Evolutionary conservation across 768 basidiomycete genomes (phyloP).

Genomic region (Kondoa malvinella): DNA sequence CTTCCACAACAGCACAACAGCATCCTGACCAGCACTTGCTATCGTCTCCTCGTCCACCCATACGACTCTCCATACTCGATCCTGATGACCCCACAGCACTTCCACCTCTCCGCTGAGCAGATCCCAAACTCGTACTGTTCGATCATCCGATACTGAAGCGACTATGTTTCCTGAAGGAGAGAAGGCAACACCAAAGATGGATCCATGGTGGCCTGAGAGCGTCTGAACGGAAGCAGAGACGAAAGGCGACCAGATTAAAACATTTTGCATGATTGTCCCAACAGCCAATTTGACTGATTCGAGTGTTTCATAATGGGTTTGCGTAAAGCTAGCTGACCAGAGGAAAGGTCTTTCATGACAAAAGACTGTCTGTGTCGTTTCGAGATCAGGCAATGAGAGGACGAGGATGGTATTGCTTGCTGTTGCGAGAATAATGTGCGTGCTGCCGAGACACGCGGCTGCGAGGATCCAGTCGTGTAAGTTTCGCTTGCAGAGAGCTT

Average conservation of each 20-base stretch:
- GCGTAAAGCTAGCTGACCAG: not conserved
- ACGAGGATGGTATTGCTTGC: not conserved
- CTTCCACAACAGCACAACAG: not conserved
- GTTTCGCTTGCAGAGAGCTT: not conserved
- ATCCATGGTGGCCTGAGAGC: not conserved
- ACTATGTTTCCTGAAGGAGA: not conserved
- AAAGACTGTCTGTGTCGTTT: not conserved
- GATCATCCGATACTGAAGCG: not conserved
- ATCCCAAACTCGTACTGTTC: not conserved
- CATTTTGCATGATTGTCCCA: not conserved
- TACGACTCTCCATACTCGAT: not conserved
- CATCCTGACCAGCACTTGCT: not conserved
- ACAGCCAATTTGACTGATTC: not conserved
- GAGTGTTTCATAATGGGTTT: not conserved
- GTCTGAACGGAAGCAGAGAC: not conserved
- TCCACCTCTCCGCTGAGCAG: not conserved
- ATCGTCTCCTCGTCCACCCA: not conserved
- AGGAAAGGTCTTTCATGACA: not conserved
- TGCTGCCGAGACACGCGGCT: not conserved
- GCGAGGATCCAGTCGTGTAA: not conserved
- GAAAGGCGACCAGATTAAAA: not conserved
- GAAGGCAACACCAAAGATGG: not conserved
- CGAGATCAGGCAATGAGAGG: not conserved
- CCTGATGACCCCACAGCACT: not conserved
- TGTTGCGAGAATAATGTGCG: not conserved